A percentile compares a stretch with the other conserved stretches of the same genome.
phyloP scores from a whole-genome alignment of 345 rosid genomes.

The Balakata baccata region DNA sequence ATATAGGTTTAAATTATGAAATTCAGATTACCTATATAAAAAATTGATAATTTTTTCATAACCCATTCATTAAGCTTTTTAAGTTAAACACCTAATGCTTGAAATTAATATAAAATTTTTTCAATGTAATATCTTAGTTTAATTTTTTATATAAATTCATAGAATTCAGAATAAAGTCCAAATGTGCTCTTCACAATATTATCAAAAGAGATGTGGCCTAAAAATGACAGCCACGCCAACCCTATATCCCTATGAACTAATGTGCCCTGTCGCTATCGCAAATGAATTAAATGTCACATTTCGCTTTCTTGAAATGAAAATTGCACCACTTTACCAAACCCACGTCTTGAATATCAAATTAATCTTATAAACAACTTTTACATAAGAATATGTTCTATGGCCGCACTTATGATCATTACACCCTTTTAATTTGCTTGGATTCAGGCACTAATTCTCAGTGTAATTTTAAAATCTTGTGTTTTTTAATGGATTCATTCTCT shows the following conservation, averaged over 20 bases:
- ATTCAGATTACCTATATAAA: no score
- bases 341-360: not conserved
- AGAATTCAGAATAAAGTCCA: not conserved
- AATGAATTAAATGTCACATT: not conserved
- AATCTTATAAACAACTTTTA: no score
- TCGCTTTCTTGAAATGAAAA: not conserved
- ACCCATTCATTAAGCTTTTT: no score
- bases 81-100: no score
- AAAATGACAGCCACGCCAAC: not conserved
- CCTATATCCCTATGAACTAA: not conserved
- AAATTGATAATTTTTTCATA: no score
- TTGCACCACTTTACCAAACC: not conserved
- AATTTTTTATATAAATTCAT: no score
- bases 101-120: no score
- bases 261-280: not conserved
- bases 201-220: not conserved
- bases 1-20: no score
- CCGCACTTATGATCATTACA: not conserved
- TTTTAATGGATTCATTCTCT: not conserved
- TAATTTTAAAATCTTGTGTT: no score
- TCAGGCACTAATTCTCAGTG: constrained; percentile 5
- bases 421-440: not conserved
- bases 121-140: no score
- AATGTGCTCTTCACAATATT: not conserved
- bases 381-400: not conserved